phyloP scores from a whole-genome alignment of 345 rosid genomes.

The Leavenworthia alabamica region DNA sequence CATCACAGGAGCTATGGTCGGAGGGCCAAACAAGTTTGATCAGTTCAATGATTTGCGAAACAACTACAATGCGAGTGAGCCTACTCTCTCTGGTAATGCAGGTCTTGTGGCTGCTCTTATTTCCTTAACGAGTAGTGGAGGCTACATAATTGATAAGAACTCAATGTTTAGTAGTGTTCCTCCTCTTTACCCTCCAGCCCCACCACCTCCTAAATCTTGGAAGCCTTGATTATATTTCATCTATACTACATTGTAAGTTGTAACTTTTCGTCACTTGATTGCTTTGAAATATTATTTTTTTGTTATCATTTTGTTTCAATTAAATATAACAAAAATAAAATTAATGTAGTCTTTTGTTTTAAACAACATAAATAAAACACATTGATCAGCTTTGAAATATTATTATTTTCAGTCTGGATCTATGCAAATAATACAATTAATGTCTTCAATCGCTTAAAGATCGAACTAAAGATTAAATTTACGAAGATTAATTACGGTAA shows the following conservation, averaged over 20 bases:
- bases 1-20: slow-evolving; percentile 86
- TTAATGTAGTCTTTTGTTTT: no score
- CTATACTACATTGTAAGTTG: neutral
- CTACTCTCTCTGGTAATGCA: slow-evolving; percentile 74
- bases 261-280: neutral
- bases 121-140: slow-evolving; percentile 57
- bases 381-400: no score
- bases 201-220: slow-evolving; percentile 87
- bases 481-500: no score
- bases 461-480: no score
- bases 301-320: neutral
- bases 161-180: slow-evolving; percentile 64
- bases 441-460: no score
- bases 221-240: slow-evolving; percentile 42
- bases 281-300: neutral
- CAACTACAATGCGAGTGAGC: slow-evolving; percentile 60
- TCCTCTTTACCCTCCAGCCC: slow-evolving; percentile 60
- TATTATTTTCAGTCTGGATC: no score
- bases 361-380: no score
- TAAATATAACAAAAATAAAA: no score
- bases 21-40: slow-evolving; percentile 69
- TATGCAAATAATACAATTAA: no score
- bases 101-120: slow-evolving; percentile 76
- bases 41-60: slow-evolving; percentile 49
- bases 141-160: slow-evolving; percentile 49